These are phyloP conservation scores for Mycogone perniciosa DNA, from an alignment of 2,329 filamentous ascomycete genomes.

Conservation along the genomic window DNA sequence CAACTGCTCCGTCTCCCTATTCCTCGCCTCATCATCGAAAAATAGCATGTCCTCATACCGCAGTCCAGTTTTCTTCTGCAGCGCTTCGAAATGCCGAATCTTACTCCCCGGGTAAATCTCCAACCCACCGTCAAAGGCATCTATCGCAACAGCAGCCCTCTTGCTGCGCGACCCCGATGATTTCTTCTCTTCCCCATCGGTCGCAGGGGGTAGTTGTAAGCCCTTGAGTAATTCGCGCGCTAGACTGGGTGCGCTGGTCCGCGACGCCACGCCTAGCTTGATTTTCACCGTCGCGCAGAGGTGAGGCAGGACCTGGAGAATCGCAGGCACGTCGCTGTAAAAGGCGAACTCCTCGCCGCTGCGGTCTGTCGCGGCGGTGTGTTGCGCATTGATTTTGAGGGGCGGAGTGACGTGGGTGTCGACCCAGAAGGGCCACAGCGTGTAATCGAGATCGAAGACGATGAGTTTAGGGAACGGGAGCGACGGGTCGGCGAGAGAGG, in stretches of 20 bases:
- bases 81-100: slow-evolving; percentile 72
- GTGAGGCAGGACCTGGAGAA: slow-evolving; percentile 53
- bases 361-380: slow-evolving; percentile 44
- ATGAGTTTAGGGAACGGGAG: slow-evolving; percentile 74
- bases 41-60: slow-evolving; percentile 83
- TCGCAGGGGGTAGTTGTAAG: slow-evolving; percentile 50
- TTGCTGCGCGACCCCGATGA: slow-evolving; percentile 14
- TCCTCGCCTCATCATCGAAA: slow-evolving; percentile 87
- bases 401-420: slow-evolving; percentile 84
- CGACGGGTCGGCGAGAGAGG: slow-evolving; percentile 42
- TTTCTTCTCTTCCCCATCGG: slow-evolving; percentile 3
- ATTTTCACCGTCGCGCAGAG: slow-evolving; percentile 23
- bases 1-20: slow-evolving; percentile 70
- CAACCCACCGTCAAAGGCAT: slow-evolving; percentile 53
- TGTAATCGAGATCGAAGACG: slow-evolving; percentile 96
- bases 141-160: slow-evolving; percentile 43
- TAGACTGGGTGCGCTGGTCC: slow-evolving; percentile 73
- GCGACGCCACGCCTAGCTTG: slow-evolving; percentile 66
- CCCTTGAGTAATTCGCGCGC: slow-evolving; percentile 74
- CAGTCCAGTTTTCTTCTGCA: slow-evolving; percentile 66
- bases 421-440: slow-evolving; percentile 98
- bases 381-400: slow-evolving; percentile 44
- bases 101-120: slow-evolving; percentile 75
- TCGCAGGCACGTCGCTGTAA: slow-evolving; percentile 61
- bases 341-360: slow-evolving; percentile 63